Evolutionary conservation across 2,329 filamentous ascomycete genomes (phyloP), one percentile per base, ranked within the genome.

Genomic region (Emmonsiellopsis sp.): DNA sequence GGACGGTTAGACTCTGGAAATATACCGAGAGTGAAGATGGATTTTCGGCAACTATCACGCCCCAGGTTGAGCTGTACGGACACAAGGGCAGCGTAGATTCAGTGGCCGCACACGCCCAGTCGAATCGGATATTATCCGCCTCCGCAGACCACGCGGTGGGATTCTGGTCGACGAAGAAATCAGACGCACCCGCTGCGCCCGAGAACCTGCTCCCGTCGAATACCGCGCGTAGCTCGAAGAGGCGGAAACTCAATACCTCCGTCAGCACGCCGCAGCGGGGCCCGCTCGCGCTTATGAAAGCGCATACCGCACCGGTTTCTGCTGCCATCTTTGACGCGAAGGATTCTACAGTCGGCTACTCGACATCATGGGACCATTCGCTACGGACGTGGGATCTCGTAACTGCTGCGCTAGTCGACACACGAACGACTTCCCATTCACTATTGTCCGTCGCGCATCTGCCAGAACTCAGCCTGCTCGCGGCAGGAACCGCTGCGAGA

Each of bases 331-430:
- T 98, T 75, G 89, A 95, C 70, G 85, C 85, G 4, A 79, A 82
- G 52, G 92, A 97, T 71, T 73, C 84, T 9, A 95, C 89, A 11
- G 89, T 96, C 41, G 92, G 87, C 46, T 97, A 98, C 76, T 92
- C 89, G 1, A 83, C 85, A 20, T 95, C 90, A 15, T 87, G 88
- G 74, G 94, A 98, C 74, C 91, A 95, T 76, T 87, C 87, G 1
- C 76, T 97, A 61, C 85, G 86, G 59, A 97, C 93, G 0, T 87
- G 95, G 74, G 93, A 98, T 74, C 79, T 98, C 46, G 85, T 90
- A 0, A 96, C 92, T 1, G 78, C 82, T 52, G 76, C 78, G 31
- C 81, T 88, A 55, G 89, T 97, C 42, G 88, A 89, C 65, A 89
- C 88, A 3, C 79, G 93, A 54, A 87, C 87, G 1, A 93, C 90